Percentiles rank a stretch among this genome's conserved stretches.
These are phyloP conservation scores for Borovskyia barvae DNA, from an alignment of 208 protist genomes.

Conservation along the genomic window DNA sequence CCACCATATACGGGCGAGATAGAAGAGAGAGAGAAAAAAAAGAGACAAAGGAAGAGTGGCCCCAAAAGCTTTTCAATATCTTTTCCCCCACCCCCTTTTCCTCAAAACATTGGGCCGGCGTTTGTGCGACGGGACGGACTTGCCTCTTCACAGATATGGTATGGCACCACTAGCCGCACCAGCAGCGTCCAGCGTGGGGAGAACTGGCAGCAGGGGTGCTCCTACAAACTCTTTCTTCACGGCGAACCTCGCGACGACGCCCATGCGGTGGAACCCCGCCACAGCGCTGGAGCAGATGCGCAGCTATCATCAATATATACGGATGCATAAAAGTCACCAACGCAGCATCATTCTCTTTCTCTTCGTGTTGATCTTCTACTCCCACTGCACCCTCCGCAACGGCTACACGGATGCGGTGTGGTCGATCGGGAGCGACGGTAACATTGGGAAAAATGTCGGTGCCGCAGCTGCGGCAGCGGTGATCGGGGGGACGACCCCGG, in stretches of 20 bases:
- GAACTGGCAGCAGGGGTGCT: too few species aligned
- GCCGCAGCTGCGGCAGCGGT: neutral
- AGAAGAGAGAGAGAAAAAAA: too few species aligned
- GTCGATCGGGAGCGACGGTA: neutral
- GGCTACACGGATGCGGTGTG: neutral
- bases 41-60: too few species aligned
- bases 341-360: constrained; percentile 9
- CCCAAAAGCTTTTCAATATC: too few species aligned
- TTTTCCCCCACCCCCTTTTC: too few species aligned
- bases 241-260: neutral
- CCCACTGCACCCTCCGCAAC: constrained; percentile 8
- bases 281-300: constrained; percentile 21
- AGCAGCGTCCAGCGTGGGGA: too few species aligned
- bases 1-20: too few species aligned
- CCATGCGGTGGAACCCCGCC: neutral
- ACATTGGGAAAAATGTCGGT: neutral
- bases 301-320: constrained; percentile 17
- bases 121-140: too few species aligned
- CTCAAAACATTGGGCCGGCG: too few species aligned
- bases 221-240: neutral
- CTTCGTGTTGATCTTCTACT: constrained; percentile 16
- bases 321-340: constrained; percentile 6
- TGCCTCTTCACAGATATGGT: too few species aligned
- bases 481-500: neutral
- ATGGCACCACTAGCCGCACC: too few species aligned